A percentile compares a stretch with the other conserved stretches of the same genome.
phyloP scores from a whole-genome alignment of 441 rosid species.

The Brassica balearica region DNA sequence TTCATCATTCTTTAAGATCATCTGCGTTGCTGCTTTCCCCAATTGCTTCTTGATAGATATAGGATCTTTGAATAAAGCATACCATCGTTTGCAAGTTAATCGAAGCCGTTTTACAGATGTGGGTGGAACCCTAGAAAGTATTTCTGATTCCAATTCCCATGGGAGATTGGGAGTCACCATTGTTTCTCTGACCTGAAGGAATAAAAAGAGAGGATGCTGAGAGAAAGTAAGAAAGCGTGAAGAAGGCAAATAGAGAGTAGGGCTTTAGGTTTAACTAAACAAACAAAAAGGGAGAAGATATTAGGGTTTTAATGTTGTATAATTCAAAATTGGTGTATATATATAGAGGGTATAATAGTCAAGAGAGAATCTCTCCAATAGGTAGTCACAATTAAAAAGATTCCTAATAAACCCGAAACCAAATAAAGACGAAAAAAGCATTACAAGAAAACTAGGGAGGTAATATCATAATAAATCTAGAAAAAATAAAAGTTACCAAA shows the following conservation, averaged over 20 bases:
- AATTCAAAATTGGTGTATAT: too few species aligned
- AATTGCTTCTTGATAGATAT: background rate
- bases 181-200: background rate
- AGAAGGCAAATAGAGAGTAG: background rate
- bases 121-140: background rate
- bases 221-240: background rate
- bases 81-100: conserved; percentile 7
- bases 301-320: background rate
- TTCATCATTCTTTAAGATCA: background rate
- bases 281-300: background rate
- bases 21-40: background rate
- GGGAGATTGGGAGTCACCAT: conserved; percentile 3
- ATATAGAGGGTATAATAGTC: too few species aligned
- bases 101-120: background rate
- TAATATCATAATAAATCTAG: too few species aligned
- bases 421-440: too few species aligned
- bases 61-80: background rate
- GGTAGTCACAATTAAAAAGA: too few species aligned
- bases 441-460: too few species aligned
- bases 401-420: too few species aligned
- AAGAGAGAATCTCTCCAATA: too few species aligned
- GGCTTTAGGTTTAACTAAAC: background rate
- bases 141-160: background rate
- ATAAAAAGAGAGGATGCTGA: background rate
- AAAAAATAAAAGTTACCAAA: too few species aligned